These are phyloP conservation scores for Candida sp. DNA, from an alignment of 1,139 yeast genomes.

Conservation along the genomic window DNA sequence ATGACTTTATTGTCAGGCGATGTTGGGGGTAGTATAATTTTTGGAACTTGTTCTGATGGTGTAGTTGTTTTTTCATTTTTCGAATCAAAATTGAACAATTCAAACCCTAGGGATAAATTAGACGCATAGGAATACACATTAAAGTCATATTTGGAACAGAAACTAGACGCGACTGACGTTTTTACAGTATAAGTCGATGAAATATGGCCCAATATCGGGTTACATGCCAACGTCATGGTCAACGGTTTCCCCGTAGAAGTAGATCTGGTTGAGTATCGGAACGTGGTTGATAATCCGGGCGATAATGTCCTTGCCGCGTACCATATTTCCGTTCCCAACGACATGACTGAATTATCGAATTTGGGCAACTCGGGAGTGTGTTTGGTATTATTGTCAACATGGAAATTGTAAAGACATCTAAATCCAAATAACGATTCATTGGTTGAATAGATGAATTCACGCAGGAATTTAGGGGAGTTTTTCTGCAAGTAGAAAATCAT, in stretches of 20 bases:
- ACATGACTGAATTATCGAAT: constrained; percentile 49
- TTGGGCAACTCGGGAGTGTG: constrained; percentile 10
- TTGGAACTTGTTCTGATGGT: constrained; percentile 3
- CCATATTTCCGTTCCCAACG: constrained; percentile 88
- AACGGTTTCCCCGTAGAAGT: constrained; percentile 86
- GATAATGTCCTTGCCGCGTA: constrained; percentile 82
- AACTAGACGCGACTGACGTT: constrained; percentile 72
- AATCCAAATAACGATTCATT: constrained; percentile 87
- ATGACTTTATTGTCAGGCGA: constrained; percentile 5
- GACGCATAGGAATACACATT: constrained; percentile 90
- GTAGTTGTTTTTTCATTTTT: constrained; percentile 3
- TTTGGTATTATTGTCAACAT: constrained; percentile 22
- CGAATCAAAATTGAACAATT: constrained; percentile 56
- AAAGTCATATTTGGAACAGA: constrained; percentile 85
- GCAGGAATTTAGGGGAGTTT: constrained; percentile 60
- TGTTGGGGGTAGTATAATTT: neutral
- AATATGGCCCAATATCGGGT: constrained; percentile 89
- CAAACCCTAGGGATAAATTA: constrained; percentile 83
- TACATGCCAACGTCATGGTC: constrained; percentile 81
- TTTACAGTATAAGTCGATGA: constrained; percentile 87
- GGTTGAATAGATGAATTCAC: constrained; percentile 80
- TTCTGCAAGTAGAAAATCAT: constrained; percentile 73
- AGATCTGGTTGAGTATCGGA: constrained; percentile 83
- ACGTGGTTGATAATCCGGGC: constrained; percentile 81
- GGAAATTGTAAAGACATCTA: constrained; percentile 72